These are phyloP conservation scores for Plenodomus biglobosus DNA, from an alignment of 2,329 filamentous ascomycete genomes.

Conservation along the genomic window DNA sequence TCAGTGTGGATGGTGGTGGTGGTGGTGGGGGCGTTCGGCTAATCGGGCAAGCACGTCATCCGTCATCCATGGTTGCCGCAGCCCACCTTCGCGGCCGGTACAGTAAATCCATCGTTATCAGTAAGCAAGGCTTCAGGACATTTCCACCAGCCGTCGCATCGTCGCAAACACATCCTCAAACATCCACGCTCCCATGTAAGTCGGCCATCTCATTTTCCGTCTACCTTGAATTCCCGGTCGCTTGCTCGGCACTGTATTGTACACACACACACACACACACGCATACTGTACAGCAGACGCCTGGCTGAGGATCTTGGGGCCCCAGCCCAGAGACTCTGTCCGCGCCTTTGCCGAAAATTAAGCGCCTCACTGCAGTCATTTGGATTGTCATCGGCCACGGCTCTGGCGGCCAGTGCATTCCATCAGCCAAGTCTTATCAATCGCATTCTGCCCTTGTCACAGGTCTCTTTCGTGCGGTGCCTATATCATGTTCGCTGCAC, in stretches of 20 bases:
- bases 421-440: slow-evolving; percentile 41
- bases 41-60: slow-evolving; percentile 28
- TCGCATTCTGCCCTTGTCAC: slow-evolving; percentile 23
- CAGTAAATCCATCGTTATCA: slow-evolving; percentile 11
- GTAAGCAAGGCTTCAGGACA: background rate
- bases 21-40: slow-evolving; percentile 16
- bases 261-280: no score
- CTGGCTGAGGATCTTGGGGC: no score
- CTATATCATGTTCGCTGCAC: slow-evolving; percentile 45
- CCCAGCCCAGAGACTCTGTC: slow-evolving; percentile 28
- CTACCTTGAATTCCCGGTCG: slow-evolving; percentile 2
- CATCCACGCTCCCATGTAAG: slow-evolving; percentile 28
- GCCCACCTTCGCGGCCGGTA: slow-evolving; percentile 17
- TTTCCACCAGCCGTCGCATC: background rate
- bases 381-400: slow-evolving; percentile 33
- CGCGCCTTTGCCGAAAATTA: slow-evolving; percentile 36
- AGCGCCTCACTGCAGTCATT: slow-evolving; percentile 20
- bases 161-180: slow-evolving; percentile 18
- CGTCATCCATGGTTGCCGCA: slow-evolving; percentile 19
- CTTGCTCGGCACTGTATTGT: slow-evolving; percentile 10
- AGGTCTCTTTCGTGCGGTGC: slow-evolving; percentile 23
- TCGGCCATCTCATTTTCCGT: slow-evolving; percentile 9
- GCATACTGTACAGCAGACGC: no score
- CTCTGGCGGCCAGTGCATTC: slow-evolving; percentile 36
- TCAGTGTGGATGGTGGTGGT: no score